Evolutionary conservation across 2,329 filamentous ascomycete genomes (phyloP).

Genomic region (Botrytis cinerea): DNA sequence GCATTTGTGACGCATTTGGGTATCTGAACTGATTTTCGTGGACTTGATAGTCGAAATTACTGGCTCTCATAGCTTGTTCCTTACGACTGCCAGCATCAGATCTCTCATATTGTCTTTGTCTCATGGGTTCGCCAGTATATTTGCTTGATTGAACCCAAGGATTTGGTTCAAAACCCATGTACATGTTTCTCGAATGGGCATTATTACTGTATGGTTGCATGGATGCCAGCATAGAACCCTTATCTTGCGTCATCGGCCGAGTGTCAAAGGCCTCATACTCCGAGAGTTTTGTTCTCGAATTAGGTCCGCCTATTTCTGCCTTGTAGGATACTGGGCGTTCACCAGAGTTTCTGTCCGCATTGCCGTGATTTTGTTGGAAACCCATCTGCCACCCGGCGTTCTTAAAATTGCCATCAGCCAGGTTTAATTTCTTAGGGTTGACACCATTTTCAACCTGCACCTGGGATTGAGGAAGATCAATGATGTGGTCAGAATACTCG

Average conservation of each 20-base stretch:
- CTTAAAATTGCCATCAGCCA: neutral
- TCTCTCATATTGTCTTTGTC: neutral
- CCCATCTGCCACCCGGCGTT: neutral
- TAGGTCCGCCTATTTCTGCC: too few species aligned
- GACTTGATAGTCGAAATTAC: too few species aligned
- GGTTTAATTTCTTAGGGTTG: neutral
- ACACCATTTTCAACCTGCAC: neutral
- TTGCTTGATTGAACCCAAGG: too few species aligned
- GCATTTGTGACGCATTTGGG: neutral
- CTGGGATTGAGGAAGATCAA: neutral
- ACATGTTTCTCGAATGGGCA: accelerated
- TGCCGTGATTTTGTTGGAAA: too few species aligned
- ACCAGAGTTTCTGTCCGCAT: too few species aligned
- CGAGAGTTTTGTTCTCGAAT: neutral
- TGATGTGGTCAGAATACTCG: neutral
- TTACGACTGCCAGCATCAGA: too few species aligned
- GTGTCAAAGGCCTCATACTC: neutral
- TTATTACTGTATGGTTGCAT: neutral
- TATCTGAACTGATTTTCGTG: neutral
- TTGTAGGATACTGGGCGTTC: neutral
- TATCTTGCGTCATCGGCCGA: neutral
- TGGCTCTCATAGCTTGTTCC: neutral
- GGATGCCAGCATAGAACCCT: neutral
- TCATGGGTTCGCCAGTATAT: neutral
- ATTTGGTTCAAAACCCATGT: neutral